Conservation (phyloP, 192 early-diverging fungal genomes). For the Blastocladiella britannica region DNA sequence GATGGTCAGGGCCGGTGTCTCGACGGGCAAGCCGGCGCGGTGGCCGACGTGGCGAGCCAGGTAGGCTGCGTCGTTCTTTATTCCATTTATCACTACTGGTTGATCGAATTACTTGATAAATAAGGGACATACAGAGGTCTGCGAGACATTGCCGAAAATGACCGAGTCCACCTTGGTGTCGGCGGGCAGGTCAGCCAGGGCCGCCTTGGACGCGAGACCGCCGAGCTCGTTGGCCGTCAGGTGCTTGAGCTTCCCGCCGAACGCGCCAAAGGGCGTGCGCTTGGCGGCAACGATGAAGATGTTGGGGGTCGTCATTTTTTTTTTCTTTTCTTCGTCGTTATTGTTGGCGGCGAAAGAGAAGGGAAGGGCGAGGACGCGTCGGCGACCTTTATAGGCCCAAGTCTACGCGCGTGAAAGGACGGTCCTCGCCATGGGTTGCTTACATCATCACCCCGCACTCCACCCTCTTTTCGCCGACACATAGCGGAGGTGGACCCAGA, state of each 20-base stretch:
- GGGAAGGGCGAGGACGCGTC: too few species aligned
- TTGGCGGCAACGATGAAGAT: background rate
- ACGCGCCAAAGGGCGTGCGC: background rate
- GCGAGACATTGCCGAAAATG: constrained; percentile 87
- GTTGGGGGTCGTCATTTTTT: too few species aligned
- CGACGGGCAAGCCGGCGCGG: constrained; percentile 59
- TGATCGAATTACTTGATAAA: too few species aligned
- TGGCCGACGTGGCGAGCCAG: constrained; percentile 84
- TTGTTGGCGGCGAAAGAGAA: too few species aligned
- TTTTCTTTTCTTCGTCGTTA: too few species aligned
- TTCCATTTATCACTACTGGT: background rate
- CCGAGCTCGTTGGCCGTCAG: constrained; percentile 51
- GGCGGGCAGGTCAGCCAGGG: constrained; percentile 50
- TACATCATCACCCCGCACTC: too few species aligned
- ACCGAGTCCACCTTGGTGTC: constrained; percentile 59
- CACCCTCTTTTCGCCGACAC: too few species aligned
- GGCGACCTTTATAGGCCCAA: too few species aligned
- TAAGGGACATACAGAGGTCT: constrained; percentile 35
- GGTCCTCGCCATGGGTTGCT: too few species aligned
- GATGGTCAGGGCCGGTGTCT: constrained; percentile 72
- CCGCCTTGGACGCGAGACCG: constrained; percentile 78
- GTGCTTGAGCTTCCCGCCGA: background rate
- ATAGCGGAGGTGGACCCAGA: too few species aligned
- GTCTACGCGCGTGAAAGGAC: too few species aligned
- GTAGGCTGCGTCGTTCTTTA: constrained; percentile 49